Percentiles rank a stretch among this genome's conserved stretches.
Conservation (phyloP, 2,329 filamentous ascomycete species). For the Bipolaris oryzae region DNA sequence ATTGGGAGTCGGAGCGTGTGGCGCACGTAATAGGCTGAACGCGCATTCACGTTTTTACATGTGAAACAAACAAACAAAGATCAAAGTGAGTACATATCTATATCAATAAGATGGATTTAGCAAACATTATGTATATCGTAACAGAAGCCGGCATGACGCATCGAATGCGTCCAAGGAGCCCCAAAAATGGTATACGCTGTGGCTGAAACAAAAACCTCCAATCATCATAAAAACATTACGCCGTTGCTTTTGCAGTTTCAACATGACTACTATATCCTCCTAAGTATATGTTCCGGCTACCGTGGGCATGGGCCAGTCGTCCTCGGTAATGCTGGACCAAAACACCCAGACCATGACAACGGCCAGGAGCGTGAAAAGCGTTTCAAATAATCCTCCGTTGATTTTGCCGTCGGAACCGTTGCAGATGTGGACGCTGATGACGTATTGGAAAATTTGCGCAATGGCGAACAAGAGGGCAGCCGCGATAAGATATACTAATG, state of each 20-base stretch:
- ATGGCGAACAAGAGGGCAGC: constrained; percentile 85
- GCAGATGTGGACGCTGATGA: constrained; percentile 90
- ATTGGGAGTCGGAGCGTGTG: constrained; percentile 10
- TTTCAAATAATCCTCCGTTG: constrained; percentile 91
- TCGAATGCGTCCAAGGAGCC: constrained; percentile 34
- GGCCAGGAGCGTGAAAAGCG: constrained; percentile 84
- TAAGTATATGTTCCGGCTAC: constrained; percentile 49
- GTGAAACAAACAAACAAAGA: constrained; percentile 7
- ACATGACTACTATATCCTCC: constrained; percentile 10
- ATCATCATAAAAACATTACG: constrained; percentile 48
- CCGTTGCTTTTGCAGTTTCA: constrained; percentile 29
- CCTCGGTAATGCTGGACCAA: constrained; percentile 99
- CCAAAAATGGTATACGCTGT: constrained; percentile 50
- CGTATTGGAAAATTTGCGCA: constrained; percentile 95
- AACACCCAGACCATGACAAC: constrained; percentile 90
- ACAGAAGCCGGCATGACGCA: constrained; percentile 36
- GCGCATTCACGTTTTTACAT: constrained; percentile 30
- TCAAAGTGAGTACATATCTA: not conserved
- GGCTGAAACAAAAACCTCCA: constrained; percentile 34
- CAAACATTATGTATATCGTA: constrained; percentile 46
- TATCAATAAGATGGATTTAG: constrained; percentile 15
- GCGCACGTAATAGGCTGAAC: constrained; percentile 28
- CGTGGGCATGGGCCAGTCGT: constrained; percentile 81
- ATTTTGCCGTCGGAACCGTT: constrained; percentile 81
- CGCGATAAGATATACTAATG: constrained; percentile 71